A percentile compares a stretch with the other conserved stretches of the same genome.
Conservation (phyloP, 805 yeast genomes). For the Suhomyces kilbournensis region DNA sequence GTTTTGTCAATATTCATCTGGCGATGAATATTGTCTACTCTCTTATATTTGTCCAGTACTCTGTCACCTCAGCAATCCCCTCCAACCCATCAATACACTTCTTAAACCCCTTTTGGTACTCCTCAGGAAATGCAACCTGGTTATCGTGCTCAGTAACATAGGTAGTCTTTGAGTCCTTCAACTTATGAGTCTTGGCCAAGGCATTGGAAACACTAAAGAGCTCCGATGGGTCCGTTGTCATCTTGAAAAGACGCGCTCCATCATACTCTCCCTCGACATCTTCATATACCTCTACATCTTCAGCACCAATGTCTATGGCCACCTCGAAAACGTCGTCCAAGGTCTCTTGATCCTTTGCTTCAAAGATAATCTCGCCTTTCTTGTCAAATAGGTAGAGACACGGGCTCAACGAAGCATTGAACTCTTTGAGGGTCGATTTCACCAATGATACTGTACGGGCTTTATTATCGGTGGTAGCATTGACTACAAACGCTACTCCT, state of each 20-base stretch:
- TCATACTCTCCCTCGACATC: constrained; percentile 42
- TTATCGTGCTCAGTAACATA: constrained; percentile 64
- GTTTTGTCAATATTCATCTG: too few relatives aligned
- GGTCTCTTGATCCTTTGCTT: constrained; percentile 31
- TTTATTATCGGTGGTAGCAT: constrained; percentile 86
- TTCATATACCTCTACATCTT: constrained; percentile 62
- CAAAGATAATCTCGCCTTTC: constrained; percentile 68
- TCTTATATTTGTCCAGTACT: constrained; percentile 66
- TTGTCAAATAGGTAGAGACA: constrained; percentile 74
- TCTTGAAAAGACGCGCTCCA: constrained; percentile 32
- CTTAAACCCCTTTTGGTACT: constrained; percentile 47
- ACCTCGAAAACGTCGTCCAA: constrained; percentile 73
- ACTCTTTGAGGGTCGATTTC: constrained; percentile 69
- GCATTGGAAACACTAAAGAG: constrained; percentile 59
- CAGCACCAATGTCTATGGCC: constrained; percentile 75
- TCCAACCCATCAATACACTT: constrained; percentile 63
- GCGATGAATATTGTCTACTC: background rate
- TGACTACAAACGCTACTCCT: constrained; percentile 82
- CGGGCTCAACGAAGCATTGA: constrained; percentile 70
- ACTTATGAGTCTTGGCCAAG: constrained; percentile 51
- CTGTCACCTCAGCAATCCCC: constrained; percentile 81
- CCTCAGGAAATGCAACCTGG: constrained; percentile 53
- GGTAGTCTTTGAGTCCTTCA: constrained; percentile 70
- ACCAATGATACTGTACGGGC: constrained; percentile 75
- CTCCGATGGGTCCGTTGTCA: constrained; percentile 63